These are phyloP conservation scores for Pythium myriotylum DNA, from an alignment of 352 stramenopile species.

Conservation along the genomic window DNA sequence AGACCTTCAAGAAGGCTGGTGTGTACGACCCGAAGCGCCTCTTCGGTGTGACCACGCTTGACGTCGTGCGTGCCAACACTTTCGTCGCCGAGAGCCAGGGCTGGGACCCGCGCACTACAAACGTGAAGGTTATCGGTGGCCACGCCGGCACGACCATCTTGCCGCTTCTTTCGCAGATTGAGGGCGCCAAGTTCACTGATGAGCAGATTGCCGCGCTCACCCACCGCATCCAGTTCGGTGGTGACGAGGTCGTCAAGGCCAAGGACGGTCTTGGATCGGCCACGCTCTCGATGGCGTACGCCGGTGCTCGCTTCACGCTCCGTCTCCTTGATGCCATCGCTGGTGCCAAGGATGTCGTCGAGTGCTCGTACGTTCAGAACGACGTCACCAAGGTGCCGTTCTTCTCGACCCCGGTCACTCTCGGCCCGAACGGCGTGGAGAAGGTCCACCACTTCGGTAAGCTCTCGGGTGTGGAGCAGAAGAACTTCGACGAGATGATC, in stretches of 20 bases:
- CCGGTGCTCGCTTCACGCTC: conserved; percentile 94
- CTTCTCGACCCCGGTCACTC: conserved; percentile 95
- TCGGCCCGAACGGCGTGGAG: conserved; percentile 96
- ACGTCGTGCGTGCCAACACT: conserved; percentile 97
- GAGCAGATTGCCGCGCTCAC: conserved; percentile 95
- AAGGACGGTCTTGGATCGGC: conserved; percentile 98
- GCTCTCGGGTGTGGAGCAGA: conserved; percentile 80
- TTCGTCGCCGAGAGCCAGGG: conserved; percentile 89
- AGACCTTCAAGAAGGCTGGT: conserved; percentile 96
- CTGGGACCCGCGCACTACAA: conserved; percentile 75
- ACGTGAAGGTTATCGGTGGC: conserved; percentile 97
- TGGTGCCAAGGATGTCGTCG: conserved; percentile 93
- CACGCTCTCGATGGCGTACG: conserved; percentile 99
- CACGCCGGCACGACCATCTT: conserved; percentile 99
- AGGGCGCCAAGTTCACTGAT: conserved; percentile 92
- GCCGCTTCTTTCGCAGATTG: conserved; percentile 96
- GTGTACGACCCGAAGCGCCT: conserved; percentile 98
- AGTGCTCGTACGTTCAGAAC: conserved; percentile 98
- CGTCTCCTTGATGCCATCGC: conserved; percentile 94
- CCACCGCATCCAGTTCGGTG: conserved; percentile 94
- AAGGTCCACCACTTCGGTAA: conserved; percentile 93
- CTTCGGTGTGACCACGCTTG: conserved; percentile 98
- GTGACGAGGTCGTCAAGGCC: conserved; percentile 96
- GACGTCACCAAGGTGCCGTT: conserved; percentile 94
- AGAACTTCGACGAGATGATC: conserved; percentile 91